Conservation (phyloP, 371 early-diverging fungal species). For the Nematocida sp. region DNA sequence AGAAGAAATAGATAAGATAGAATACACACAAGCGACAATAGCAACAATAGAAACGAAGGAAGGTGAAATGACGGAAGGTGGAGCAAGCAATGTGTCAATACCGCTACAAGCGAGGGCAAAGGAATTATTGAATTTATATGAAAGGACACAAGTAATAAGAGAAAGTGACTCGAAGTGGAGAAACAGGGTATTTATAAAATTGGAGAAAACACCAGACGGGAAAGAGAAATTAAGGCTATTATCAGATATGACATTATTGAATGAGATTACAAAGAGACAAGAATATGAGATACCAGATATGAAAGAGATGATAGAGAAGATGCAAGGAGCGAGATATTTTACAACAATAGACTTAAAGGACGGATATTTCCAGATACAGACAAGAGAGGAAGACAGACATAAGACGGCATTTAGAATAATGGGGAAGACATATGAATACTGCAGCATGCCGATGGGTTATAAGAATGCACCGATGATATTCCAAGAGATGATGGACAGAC, state of each 20-base stretch:
- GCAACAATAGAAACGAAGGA: not conserved
- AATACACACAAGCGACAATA: not conserved
- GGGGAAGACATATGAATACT: slow-evolving; percentile 32
- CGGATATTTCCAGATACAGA: slow-evolving; percentile 14
- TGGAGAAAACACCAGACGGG: not conserved
- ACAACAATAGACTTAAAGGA: slow-evolving; percentile 22
- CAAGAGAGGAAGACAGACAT: not conserved
- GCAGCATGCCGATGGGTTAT: slow-evolving; percentile 37
- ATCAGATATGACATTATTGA: slow-evolving; percentile 17
- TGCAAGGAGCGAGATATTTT: slow-evolving; percentile 3
- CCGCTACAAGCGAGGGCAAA: slow-evolving; percentile 1
- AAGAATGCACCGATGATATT: slow-evolving; percentile 53
- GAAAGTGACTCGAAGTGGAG: not conserved
- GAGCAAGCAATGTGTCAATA: slow-evolving; percentile 9
- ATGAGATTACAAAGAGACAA: slow-evolving; percentile 2
- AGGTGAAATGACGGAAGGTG: slow-evolving; percentile 20
- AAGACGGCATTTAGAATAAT: slow-evolving; percentile 55
- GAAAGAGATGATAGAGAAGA: not conserved
- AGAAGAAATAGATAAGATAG: not conserved
- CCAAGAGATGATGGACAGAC: slow-evolving; percentile 41
- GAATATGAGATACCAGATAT: slow-evolving; percentile 24
- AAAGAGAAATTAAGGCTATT: no score
- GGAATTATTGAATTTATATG: slow-evolving; percentile 20
- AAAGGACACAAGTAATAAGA: not conserved
- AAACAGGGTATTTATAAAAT: not conserved